Base-by-base conservation (phyloP, 2,329 filamentous ascomycete genomes). In the Colletotrichum trifolii region DNA sequence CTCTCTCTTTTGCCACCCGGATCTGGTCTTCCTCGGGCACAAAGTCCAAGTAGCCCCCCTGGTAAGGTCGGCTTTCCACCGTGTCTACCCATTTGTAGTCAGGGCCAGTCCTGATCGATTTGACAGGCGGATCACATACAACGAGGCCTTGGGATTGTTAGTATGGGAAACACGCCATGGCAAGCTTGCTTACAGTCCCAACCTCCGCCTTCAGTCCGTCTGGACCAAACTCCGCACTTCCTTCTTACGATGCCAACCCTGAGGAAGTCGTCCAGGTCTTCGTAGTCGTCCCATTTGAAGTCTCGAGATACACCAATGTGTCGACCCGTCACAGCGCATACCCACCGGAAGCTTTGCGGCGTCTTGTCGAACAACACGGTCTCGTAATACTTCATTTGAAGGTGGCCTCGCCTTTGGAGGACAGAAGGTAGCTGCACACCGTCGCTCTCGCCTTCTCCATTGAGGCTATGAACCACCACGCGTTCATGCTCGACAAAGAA, bases 21-120 rank as follows among this genome's bases (percentile, higher is more conserved):
- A 66, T 46, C 52, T 70, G 69, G 11, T 64, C 65, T 13, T 57
- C 63, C 39, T 67, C 66, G 2, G 71, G 71, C 13, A 71, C 67
- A 49, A 73, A 72, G 66, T 71, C 71, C 25, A 71, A 58, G 46
- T 73, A 73, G 39, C 71, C 71, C 17, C 70, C 69, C 42, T 72
- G 69, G 52, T 71, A 71, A 2, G 69, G 63, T 47, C 45, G 39
- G 2, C 69, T 67, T 43, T 65, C 67, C 50, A 71, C 69, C 9
- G 15, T n/a, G 40, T 61, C 57, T 3, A 55, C 43, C 3, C 60
- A 54, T 9, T 47, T 57, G 58, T 71, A 72, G 7, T 56, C 67
- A 6, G 59, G 48, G 7, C 69, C 69, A 2, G 69, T 69, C 33
- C 67, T 58, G 15, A 73, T 67, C 13, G 60, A 56, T 11, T 50